Conservation (phyloP, 257 asterid species). For the Ilex asprella region DNA sequence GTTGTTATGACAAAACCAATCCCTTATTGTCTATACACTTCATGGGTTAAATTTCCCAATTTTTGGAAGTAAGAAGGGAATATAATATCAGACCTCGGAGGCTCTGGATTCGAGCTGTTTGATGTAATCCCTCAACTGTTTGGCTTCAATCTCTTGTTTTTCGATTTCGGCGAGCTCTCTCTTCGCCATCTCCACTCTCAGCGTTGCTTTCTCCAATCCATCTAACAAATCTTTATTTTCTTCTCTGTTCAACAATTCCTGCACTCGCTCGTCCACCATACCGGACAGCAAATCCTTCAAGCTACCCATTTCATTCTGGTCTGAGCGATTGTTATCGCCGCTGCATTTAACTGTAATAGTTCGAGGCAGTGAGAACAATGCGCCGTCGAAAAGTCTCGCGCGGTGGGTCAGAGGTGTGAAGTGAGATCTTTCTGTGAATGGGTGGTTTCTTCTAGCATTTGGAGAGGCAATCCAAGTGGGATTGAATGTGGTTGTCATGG, state of each 20-base stretch:
- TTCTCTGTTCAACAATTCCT: constrained; percentile 58
- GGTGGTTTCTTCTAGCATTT: constrained; percentile 10
- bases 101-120: constrained; percentile 66
- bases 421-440: constrained; percentile 14
- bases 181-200: constrained; percentile 71
- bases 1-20: too few relatives aligned
- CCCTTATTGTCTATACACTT: too few relatives aligned
- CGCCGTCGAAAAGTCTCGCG: constrained; percentile 9
- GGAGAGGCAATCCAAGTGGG: constrained; percentile 20
- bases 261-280: constrained; percentile 68
- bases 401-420: constrained; percentile 7
- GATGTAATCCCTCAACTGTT: constrained; percentile 46
- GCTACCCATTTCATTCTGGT: constrained; percentile 19
- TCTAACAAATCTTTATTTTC: constrained; percentile 68
- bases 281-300: constrained; percentile 57
- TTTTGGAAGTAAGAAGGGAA: background rate
- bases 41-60: too few relatives aligned
- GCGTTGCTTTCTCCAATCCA: constrained; percentile 74
- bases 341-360: constrained; percentile 42
- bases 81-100: constrained; percentile 43
- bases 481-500: constrained; percentile 23
- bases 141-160: constrained; percentile 74
- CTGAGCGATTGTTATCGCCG: constrained; percentile 31
- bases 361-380: constrained; percentile 16
- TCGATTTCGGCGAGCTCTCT: constrained; percentile 68